phyloP scores from a whole-genome alignment of 306 rosid genomes.

The Oxytropis ochrocephala region DNA sequence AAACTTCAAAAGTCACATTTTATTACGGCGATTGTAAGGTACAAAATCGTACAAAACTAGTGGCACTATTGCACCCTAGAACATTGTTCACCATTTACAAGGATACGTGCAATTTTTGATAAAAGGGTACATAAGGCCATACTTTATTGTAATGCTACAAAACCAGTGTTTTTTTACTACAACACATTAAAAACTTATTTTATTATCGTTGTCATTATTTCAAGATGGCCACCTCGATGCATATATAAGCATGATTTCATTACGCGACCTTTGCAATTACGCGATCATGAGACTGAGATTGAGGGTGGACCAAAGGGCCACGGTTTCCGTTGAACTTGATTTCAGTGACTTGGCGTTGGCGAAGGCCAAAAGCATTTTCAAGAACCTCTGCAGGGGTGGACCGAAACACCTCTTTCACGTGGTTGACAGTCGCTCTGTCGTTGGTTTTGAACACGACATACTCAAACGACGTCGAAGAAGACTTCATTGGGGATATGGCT shows the following conservation, averaged over 20 bases:
- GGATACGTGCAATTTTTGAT: background rate
- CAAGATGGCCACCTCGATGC: background rate
- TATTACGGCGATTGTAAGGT: background rate
- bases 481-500: too few species aligned
- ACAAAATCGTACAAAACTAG: background rate
- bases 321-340: slow-evolving; percentile 39
- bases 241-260: background rate
- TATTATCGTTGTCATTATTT: background rate
- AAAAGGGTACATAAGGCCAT: background rate
- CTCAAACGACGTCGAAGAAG: too few species aligned
- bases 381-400: slow-evolving; percentile 44
- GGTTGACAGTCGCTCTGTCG: slow-evolving; percentile 35
- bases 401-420: slow-evolving; percentile 23
- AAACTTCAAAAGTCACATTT: background rate
- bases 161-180: background rate
- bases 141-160: background rate
- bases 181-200: background rate
- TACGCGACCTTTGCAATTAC: background rate
- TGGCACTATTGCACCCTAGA: background rate
- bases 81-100: background rate
- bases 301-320: slow-evolving; percentile 21
- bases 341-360: background rate
- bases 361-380: slow-evolving; percentile 36
- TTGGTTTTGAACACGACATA: slow-evolving; percentile 56
- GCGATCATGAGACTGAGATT: background rate